Percentiles rank a stretch among this genome's conserved stretches.
phyloP scores from a whole-genome alignment of 108 stramenopile species.

The Cyclotella kingstonii region DNA sequence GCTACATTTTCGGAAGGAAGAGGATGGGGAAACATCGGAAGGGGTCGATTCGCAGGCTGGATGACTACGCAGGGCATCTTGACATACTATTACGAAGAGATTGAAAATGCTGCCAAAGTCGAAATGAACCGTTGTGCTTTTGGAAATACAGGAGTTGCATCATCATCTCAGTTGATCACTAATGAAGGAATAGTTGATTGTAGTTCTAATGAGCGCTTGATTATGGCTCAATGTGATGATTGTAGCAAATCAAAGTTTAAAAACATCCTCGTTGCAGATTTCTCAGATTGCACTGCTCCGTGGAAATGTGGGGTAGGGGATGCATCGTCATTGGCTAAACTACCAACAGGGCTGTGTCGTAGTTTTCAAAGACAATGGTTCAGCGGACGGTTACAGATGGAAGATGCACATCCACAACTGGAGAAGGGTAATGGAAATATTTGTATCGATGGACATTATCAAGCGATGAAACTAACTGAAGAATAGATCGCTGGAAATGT shows the following conservation, averaged over 20 bases:
- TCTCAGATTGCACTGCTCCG: constrained; percentile 38
- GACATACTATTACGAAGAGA: constrained; percentile 64
- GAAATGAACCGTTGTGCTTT: constrained; percentile 64
- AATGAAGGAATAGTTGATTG: constrained; percentile 30
- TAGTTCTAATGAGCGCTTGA: background rate
- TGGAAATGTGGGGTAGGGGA: constrained; percentile 38
- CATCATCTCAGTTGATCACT: constrained; percentile 11
- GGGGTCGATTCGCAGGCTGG: constrained; percentile 57
- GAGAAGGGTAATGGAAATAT: constrained; percentile 29
- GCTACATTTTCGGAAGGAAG: constrained; percentile 20
- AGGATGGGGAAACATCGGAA: constrained; percentile 55
- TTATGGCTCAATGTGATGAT: constrained; percentile 33
- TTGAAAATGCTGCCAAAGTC: constrained; percentile 44
- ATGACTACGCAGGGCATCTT: constrained; percentile 66
- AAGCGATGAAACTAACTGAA: constrained; percentile 1
- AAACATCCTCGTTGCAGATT: constrained; percentile 37
- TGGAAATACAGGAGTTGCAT: constrained; percentile 50
- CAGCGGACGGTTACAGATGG: constrained; percentile 42
- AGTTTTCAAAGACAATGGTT: constrained; percentile 34
- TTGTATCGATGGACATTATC: constrained; percentile 34
- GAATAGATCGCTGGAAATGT: too few species aligned
- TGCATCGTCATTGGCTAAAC: constrained; percentile 9
- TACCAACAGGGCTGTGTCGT: constrained; percentile 34
- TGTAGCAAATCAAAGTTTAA: constrained; percentile 31
- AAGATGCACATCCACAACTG: constrained; percentile 44